Percentiles rank a stretch among this genome's conserved stretches.
Evolutionary conservation across 208 protist genomes (phyloP).

Genomic region (Acanthamoeba lenticulata): DNA sequence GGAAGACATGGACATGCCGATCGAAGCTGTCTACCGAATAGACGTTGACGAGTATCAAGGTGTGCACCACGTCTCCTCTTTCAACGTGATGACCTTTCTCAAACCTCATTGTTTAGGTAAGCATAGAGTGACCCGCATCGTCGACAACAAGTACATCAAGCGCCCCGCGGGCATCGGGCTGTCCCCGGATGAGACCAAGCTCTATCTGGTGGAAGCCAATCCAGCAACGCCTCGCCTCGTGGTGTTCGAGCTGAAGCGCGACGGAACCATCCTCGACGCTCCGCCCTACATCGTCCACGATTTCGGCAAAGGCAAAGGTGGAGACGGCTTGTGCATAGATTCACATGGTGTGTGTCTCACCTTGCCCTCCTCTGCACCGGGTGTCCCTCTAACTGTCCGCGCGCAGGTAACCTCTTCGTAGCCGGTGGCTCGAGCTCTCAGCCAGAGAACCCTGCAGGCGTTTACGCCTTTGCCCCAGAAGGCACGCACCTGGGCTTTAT

Average conservation of each 20-base stretch:
- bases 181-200: background rate
- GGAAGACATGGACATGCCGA: background rate
- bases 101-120: background rate
- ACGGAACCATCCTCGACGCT: background rate
- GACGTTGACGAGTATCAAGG: slow-evolving; percentile 3
- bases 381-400: no score
- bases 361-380: no score
- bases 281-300: slow-evolving; percentile 19
- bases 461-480: background rate
- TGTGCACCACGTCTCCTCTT: background rate
- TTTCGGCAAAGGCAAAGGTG: background rate
- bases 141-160: slow-evolving; percentile 1
- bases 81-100: background rate
- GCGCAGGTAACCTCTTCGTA: background rate
- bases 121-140: background rate
- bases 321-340: background rate
- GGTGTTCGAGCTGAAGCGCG: slow-evolving; percentile 4
- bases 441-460: background rate
- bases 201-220: background rate
- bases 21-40: background rate
- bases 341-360: background rate
- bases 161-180: background rate
- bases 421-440: background rate
- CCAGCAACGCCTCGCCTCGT: background rate
- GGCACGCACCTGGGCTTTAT: background rate